These are phyloP conservation scores for Suhomyces yuchorum DNA, from an alignment of 1,139 yeast genomes.

Conservation along the genomic window DNA sequence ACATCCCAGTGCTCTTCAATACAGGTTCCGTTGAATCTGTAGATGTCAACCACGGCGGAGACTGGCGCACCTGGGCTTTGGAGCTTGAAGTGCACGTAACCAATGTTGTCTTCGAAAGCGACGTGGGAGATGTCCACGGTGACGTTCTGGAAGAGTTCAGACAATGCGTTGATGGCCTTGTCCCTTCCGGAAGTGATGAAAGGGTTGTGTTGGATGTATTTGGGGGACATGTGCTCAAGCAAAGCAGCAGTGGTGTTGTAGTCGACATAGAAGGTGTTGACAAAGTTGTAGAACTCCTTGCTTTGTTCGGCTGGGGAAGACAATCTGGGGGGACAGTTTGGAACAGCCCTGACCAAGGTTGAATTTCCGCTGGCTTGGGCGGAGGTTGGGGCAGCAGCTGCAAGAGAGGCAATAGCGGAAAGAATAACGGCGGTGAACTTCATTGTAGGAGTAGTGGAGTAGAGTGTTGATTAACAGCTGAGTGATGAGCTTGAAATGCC, in stretches of 20 bases:
- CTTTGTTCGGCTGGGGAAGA: slow-evolving; percentile 2
- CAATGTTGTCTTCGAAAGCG: neutral
- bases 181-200: slow-evolving; percentile 2
- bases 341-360: neutral
- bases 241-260: slow-evolving; percentile 3
- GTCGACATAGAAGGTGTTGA: slow-evolving; percentile 3
- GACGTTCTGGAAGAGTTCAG: neutral
- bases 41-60: slow-evolving; percentile 1
- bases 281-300: slow-evolving; percentile 3
- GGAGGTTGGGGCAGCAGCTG: neutral
- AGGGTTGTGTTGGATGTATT: slow-evolving; percentile 7
- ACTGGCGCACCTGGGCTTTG: neutral
- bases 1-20: slow-evolving; percentile 8
- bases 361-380: no score
- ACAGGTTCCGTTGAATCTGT: slow-evolving; percentile 8
- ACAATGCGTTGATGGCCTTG: neutral
- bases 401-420: neutral
- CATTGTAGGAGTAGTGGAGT: neutral
- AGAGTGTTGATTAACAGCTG: neutral
- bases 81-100: slow-evolving; percentile 5
- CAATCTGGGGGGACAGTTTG: slow-evolving; percentile 5
- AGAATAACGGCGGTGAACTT: neutral
- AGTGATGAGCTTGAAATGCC: neutral
- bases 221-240: neutral
- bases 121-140: slow-evolving; percentile 3